phyloP scores from a whole-genome alignment of 169 alveolate genomes.

The Plasmodium berghei region DNA sequence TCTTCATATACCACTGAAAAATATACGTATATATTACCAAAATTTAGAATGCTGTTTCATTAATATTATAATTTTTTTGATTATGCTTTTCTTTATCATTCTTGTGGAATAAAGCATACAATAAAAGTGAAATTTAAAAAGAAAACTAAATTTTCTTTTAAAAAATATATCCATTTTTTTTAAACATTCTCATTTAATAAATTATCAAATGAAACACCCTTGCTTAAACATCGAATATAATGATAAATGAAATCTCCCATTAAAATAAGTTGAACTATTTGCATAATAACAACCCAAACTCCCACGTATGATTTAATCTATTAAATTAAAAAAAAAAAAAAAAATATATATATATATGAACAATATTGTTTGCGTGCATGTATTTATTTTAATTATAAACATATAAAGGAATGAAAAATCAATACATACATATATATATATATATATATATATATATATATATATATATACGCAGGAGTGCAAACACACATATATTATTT shows the following conservation, averaged over 20 bases:
- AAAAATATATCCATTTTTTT: conserved; percentile 1
- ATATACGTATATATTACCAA: too few species aligned
- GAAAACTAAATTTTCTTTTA: not conserved
- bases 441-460: not conserved
- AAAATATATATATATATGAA: not conserved
- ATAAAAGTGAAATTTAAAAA: conserved; percentile 5
- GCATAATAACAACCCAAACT: conserved; percentile 90
- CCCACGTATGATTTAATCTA: conserved; percentile 91
- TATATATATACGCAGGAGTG: not conserved
- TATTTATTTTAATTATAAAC: conserved; percentile 1
- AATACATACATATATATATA: not conserved
- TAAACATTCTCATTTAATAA: conserved; percentile 89
- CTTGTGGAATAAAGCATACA: too few species aligned
- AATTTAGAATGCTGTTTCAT: too few species aligned
- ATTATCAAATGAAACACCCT: conserved; percentile 90
- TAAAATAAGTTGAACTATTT: conserved; percentile 89
- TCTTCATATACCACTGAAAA: too few species aligned
- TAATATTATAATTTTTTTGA: too few species aligned
- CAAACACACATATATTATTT: not conserved
- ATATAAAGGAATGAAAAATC: not conserved
- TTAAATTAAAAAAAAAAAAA: conserved; percentile 10
- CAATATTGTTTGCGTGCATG: not conserved
- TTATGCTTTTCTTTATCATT: too few species aligned
- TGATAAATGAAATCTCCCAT: conserved; percentile 93
- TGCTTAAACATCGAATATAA: conserved; percentile 89